Base-by-base conservation (phyloP, 2,329 filamentous ascomycete genomes). In the Calonectria fujianensis region DNA sequence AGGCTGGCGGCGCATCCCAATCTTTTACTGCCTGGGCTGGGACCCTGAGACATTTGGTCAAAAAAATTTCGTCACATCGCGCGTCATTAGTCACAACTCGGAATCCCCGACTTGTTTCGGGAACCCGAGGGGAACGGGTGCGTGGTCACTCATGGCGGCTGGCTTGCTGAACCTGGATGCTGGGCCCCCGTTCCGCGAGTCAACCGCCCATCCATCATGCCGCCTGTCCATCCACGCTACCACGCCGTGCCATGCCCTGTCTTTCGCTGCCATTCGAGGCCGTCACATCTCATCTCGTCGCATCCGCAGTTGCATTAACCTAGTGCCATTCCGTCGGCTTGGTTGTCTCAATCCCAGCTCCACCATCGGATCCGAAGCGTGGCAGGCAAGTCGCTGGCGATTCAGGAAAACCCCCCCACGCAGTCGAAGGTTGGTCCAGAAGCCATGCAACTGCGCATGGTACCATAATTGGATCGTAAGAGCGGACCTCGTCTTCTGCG, bases 71-170 rank as follows among this genome's bases (percentile, higher is more conserved):
- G 51, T 27, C 59, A 39, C 51, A 39, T 41, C 68, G 37, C 64
- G 70, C 59, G 59, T 57, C 59, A 66, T 63, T 75, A 69, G 71
- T 75, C 76, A 66, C 48, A 39, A 52, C 66, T 76, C 69, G 71
- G 76, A 51, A 74, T 72, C 64, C 70, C 77, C 77, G 74, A 77
- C 73, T 73, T 76, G 69, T 69, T 77, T 75, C 70, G 73, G 71
- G 64, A 73, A 68, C 41, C 74, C 74, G 68, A 78, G 63, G 39
- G 52, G 64, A 69, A 69, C 52, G 73, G 70, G 45, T 54, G 50
- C 27, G 51, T 66, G 37, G 51, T 52, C 51, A 54, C 45, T 32
- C 61, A 50, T 59, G 59, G 68, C 64, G 69, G 37, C 16, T 61
- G 35, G 45, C 50, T 51, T 74, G 59, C 69, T 61, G 68, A 57